Evolutionary conservation across 441 rosid genomes (phyloP), one percentile per base, ranked within the genome.

Genomic region (Brassica balearica): DNA sequence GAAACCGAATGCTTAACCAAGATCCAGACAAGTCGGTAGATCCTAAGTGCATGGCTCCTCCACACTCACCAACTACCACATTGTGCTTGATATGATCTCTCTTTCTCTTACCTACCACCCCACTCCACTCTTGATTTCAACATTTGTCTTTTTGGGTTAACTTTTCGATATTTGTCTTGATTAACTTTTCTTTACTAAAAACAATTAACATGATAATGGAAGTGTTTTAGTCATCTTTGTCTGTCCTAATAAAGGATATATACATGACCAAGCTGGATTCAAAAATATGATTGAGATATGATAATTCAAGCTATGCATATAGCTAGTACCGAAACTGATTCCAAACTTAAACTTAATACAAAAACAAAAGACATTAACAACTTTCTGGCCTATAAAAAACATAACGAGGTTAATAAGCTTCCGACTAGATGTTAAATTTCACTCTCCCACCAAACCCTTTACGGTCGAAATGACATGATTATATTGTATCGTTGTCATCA

Each of bases 21-120:
- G 22, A 38, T 51, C 25, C 15, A 73, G 19, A 23, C 3, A 65
- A 36, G 82, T 68, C 78, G 82, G 78, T 74, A 53, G 46, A 79
- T 36, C 78, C 74, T 62, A 61, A 73, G 69, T 67, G 56, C 59
- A 78, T 72, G 77, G 51, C 77, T 46, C 48, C 55, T 23, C 66
- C 59, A 17, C 69, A 19, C 69, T 66, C 55, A 72, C 61, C 82
- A 55, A 64, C 81, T 48, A 73, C 73, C 15, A 68, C 60, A 51
- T 0, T 25, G 65, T 61, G 29, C 65, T 78, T 29, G 17, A 19
- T 19, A 19, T 19, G 19, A 73, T 67, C 73, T 78, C 69, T 60
- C 73, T 78, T 78, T 78, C 73, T 67, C 74, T 34, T 61, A 79
- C 82, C 82, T 68, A 79, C 74, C 82, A 79, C 60, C 65, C 82